A percentile compares a stretch with the other conserved stretches of the same genome.
These are phyloP conservation scores for Penicillium turbatum DNA, from an alignment of 495 filamentous ascomycete species.

Conservation along the genomic window DNA sequence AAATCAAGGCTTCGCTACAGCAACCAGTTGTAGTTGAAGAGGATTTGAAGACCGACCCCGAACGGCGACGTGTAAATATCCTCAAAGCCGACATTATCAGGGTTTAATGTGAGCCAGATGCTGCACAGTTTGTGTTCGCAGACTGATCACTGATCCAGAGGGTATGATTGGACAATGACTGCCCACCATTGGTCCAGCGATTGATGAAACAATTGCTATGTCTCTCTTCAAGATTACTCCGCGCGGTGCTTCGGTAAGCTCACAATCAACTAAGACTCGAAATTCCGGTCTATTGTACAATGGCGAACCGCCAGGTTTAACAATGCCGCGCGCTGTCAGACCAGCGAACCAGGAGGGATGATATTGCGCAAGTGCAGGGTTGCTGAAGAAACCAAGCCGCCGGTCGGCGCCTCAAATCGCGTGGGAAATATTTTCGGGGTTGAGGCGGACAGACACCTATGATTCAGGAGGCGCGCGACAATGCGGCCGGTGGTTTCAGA, in stretches of 20 bases:
- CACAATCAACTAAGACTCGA: not conserved
- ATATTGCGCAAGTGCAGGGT: not conserved
- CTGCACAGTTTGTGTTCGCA: not conserved
- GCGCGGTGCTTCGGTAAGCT: not conserved
- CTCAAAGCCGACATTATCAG: not conserved
- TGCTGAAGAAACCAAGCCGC: slow-evolving; percentile 2
- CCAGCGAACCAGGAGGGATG: not conserved
- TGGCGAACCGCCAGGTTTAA: not conserved
- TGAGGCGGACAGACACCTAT: not conserved
- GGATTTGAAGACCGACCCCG: too few relatives aligned
- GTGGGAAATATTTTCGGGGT: not conserved
- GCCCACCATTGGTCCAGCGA: not conserved
- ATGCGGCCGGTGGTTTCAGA: not conserved
- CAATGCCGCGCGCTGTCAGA: not conserved
- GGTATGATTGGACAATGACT: not conserved
- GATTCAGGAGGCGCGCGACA: slow-evolving; percentile 1
- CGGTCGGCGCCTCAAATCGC: not conserved
- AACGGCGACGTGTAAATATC: too few relatives aligned
- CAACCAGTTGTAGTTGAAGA: too few relatives aligned
- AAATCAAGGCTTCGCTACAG: too few relatives aligned
- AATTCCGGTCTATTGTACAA: not conserved
- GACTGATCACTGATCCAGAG: not conserved
- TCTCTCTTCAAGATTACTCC: not conserved
- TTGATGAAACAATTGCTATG: not conserved
- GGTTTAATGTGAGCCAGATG: not conserved